A percentile compares a stretch with the other conserved stretches of the same genome.
These are phyloP conservation scores for Blastocystis sp. DNA, from an alignment of 352 stramenopile species.

Conservation along the genomic window DNA sequence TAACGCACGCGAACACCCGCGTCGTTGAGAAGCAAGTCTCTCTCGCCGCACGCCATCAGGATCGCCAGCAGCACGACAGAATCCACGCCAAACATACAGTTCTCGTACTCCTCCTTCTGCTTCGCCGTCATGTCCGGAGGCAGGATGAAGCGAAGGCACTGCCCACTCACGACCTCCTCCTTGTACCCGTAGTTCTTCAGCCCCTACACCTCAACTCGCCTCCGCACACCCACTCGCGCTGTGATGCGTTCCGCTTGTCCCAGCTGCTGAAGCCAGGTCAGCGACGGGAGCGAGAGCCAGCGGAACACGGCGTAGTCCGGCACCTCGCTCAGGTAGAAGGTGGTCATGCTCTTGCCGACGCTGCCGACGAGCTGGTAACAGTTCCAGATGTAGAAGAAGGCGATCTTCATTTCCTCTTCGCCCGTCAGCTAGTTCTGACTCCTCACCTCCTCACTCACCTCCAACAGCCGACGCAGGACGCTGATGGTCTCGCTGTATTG, in stretches of 20 bases:
- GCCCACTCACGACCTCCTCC: slow-evolving; percentile 22
- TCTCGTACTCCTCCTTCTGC: not conserved
- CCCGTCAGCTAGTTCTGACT: not conserved
- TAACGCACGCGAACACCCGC: not conserved
- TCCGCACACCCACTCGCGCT: not conserved
- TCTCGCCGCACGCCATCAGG: slow-evolving; percentile 12
- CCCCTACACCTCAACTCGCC: not conserved
- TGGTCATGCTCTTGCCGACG: slow-evolving; percentile 31
- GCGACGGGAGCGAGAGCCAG: not conserved
- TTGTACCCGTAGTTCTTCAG: slow-evolving; percentile 2
- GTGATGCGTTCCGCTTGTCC: not conserved
- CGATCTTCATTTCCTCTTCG: slow-evolving; percentile 14
- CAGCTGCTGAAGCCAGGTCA: not conserved
- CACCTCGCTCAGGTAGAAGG: slow-evolving; percentile 48
- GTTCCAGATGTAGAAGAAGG: slow-evolving; percentile 50
- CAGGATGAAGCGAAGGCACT: slow-evolving; percentile 3
- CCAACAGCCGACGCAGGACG: not conserved
- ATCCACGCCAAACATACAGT: not conserved
- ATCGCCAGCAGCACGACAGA: not conserved
- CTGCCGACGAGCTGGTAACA: not conserved
- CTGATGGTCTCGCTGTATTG: not conserved
- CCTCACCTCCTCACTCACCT: not conserved
- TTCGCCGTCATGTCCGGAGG: not conserved
- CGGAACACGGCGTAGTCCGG: slow-evolving; percentile 53
- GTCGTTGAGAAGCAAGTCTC: slow-evolving; percentile 3